Evolutionary conservation across 73 alveolate species (phyloP).

Genomic region (Tetrahymena elliotti): DNA sequence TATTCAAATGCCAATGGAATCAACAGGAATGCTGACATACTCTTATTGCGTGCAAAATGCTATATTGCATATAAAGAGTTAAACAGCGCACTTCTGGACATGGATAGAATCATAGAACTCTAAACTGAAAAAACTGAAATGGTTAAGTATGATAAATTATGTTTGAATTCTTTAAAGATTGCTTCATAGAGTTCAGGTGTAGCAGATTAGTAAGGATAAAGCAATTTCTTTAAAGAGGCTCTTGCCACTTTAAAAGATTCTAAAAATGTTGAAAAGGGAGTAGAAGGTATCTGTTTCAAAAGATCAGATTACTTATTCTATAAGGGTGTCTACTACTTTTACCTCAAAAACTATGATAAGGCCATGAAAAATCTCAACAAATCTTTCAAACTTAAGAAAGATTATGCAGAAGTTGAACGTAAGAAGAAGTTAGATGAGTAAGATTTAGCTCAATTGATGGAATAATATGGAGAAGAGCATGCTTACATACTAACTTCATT

Average conservation of each 20-base stretch:
- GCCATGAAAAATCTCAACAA: conserved; percentile 13
- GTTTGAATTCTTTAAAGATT: conserved; percentile 13
- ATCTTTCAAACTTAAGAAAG: conserved; percentile 13
- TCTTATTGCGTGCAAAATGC: conserved; percentile 27
- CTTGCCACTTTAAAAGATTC: neutral
- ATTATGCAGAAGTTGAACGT: conserved; percentile 1
- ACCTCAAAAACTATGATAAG: conserved; percentile 12
- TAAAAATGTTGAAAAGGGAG: neutral
- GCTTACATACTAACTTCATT: neutral
- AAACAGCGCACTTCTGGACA: conserved; percentile 19
- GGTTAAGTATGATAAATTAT: conserved; percentile 9
- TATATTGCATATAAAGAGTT: conserved; percentile 17
- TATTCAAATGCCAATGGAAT: conserved; percentile 36
- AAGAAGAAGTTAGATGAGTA: neutral
- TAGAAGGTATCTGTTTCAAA: conserved; percentile 14
- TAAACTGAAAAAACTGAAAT: conserved; percentile 29
- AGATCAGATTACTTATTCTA: conserved; percentile 17
- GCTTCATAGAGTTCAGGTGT: conserved; percentile 28
- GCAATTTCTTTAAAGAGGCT: neutral
- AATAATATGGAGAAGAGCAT: neutral
- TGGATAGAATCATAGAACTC: conserved; percentile 23
- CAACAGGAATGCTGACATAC: conserved; percentile 7
- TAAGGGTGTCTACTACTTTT: conserved; percentile 29
- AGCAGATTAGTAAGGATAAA: neutral
- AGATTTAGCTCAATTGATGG: neutral